Conservation (phyloP, 2,329 filamentous ascomycete species). For the Aspergillus neotritici region DNA sequence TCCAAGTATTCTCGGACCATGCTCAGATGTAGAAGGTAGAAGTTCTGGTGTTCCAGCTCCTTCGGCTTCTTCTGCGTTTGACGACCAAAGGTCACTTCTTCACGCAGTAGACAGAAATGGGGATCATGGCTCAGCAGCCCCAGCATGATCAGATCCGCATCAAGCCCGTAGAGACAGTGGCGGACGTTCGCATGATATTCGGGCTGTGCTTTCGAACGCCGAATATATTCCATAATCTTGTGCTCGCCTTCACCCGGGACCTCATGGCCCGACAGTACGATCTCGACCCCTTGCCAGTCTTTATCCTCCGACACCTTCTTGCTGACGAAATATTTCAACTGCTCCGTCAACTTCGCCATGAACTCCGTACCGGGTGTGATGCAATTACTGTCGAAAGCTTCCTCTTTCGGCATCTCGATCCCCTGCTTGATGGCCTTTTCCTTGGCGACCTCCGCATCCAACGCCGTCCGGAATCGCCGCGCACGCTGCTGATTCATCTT, state of each 20-base stretch:
- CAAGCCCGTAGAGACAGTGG: constrained; percentile 93
- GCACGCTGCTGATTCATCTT: constrained; percentile 99
- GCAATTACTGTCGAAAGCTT: constrained; percentile 97
- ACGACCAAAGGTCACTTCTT: constrained; percentile 95
- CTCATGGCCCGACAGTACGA: constrained; percentile 94
- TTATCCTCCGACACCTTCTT: constrained; percentile 97
- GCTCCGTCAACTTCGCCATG: constrained; percentile 91
- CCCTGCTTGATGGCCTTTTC: constrained; percentile 90
- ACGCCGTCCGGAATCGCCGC: constrained; percentile 85
- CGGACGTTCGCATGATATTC: constrained; percentile 88
- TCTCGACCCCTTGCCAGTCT: constrained; percentile 95
- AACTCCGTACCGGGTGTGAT: constrained; percentile 96
- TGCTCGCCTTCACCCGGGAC: constrained; percentile 97
- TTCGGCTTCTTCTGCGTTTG: constrained; percentile 83
- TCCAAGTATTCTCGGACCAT: constrained; percentile 97
- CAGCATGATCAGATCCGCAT: constrained; percentile 98
- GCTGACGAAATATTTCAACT: constrained; percentile 97
- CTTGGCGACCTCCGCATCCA: constrained; percentile 82
- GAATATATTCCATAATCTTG: constrained; percentile 99
- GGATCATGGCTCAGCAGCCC: constrained; percentile 95
- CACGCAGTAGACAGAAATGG: constrained; percentile 92
- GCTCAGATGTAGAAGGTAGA: constrained; percentile 94
- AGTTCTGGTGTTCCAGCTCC: constrained; percentile 97
- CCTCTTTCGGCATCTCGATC: constrained; percentile 87
- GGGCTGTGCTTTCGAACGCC: constrained; percentile 90